These are phyloP conservation scores for Galerina marginata DNA, from an alignment of 768 basidiomycete genomes.

Conservation along the genomic window DNA sequence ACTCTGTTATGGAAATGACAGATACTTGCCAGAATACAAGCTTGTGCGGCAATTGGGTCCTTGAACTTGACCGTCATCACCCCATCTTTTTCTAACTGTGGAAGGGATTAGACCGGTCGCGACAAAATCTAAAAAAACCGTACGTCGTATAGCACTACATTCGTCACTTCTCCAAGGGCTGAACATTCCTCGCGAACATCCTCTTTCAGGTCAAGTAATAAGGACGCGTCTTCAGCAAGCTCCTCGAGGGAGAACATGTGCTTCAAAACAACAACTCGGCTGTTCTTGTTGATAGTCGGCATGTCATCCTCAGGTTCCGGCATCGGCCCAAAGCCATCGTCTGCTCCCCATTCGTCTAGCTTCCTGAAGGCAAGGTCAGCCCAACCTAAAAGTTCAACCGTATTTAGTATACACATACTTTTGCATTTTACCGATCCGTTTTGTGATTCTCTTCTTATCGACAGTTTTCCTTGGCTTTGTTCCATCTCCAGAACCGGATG, in stretches of 20 bases:
- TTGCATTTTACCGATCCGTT: conserved; percentile 84
- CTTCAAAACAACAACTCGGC: conserved; percentile 89
- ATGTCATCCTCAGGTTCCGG: conserved; percentile 59
- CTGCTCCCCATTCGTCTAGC: conserved; percentile 92
- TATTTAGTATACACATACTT: conserved; percentile 50
- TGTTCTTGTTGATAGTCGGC: conserved; percentile 54
- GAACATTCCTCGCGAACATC: conserved; percentile 96
- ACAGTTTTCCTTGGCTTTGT: conserved; percentile 63
- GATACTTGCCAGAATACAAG: conserved; percentile 74
- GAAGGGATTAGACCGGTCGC: background rate
- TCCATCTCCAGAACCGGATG: conserved; percentile 45
- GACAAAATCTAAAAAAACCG: conserved; percentile 33
- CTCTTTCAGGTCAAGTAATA: conserved; percentile 92
- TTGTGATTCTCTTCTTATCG: conserved; percentile 79
- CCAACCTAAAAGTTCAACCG: background rate
- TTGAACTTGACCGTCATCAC: conserved; percentile 97
- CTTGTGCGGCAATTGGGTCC: conserved; percentile 90
- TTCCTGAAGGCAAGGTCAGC: conserved; percentile 57
- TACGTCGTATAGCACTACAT: conserved; percentile 94
- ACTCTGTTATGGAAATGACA: background rate
- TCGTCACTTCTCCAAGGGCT: conserved; percentile 91
- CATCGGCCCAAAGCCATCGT: conserved; percentile 86
- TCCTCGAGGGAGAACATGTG: conserved; percentile 93
- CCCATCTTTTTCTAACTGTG: conserved; percentile 88
- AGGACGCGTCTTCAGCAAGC: conserved; percentile 81